Percentiles rank a stretch among this genome's conserved stretches.
Conservation (phyloP, 768 basidiomycete species). For the Botryobasidium botryosum region DNA sequence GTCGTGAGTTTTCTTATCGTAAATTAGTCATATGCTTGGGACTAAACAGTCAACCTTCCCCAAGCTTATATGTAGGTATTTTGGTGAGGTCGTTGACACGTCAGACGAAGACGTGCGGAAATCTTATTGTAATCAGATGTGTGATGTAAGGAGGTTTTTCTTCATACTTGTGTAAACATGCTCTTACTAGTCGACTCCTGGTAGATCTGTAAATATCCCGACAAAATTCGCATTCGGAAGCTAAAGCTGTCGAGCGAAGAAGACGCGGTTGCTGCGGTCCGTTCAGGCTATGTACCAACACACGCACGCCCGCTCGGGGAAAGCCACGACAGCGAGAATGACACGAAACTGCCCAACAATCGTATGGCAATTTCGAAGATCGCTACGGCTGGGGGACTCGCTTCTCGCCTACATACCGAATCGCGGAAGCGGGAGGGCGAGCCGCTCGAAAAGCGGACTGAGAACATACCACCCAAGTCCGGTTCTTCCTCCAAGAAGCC, state of each 20-base stretch:
- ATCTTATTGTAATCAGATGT: slow-evolving; percentile 56
- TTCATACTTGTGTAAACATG: neutral
- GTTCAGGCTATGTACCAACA: too few relatives aligned
- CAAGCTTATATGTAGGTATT: slow-evolving; percentile 63
- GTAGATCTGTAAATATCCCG: slow-evolving; percentile 66
- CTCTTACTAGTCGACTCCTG: neutral
- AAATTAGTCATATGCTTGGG: slow-evolving; percentile 1
- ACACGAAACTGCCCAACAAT: too few relatives aligned
- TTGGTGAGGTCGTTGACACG: slow-evolving; percentile 49
- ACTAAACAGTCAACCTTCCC: neutral
- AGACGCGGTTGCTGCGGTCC: too few relatives aligned
- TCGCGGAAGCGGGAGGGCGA: too few relatives aligned
- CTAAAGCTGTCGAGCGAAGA: slow-evolving; percentile 32
- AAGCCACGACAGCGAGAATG: too few relatives aligned
- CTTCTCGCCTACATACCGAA: too few relatives aligned
- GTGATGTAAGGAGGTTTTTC: slow-evolving; percentile 39
- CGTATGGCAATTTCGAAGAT: too few relatives aligned
- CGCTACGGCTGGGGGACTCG: too few relatives aligned
- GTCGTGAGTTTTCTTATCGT: slow-evolving; percentile 30
- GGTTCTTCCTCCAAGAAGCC: too few relatives aligned
- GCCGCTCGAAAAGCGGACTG: too few relatives aligned
- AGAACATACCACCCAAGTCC: too few relatives aligned
- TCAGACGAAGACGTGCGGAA: slow-evolving; percentile 28
- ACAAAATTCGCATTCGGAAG: slow-evolving; percentile 37
- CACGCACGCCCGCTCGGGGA: too few relatives aligned